Base-by-base conservation (phyloP, 169 alveolate species). In the Eimeria praecox region DNA sequence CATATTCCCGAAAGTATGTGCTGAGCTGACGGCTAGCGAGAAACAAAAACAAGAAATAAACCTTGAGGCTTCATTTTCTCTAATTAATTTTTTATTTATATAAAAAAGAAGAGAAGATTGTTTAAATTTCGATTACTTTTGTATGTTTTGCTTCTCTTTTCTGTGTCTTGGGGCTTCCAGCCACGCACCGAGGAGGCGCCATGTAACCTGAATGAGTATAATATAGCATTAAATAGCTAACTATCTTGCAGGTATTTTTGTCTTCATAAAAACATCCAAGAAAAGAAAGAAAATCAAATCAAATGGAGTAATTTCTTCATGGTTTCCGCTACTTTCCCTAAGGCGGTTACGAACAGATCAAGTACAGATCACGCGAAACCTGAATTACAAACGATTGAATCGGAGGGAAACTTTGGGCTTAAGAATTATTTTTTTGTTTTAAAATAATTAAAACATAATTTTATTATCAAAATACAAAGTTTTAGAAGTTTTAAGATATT, bases 131-230 rank as follows among this genome's bases (percentile, higher is more conserved):
- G 12, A 12, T 49, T 49, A 16, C 66, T 56, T 14, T 56, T 56
- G 8, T 16, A 56, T 56, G n/a, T 2, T 56, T 56, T 56, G 10
- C 66, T 56, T 18, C 27, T 56, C 66, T 8, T 16, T 56, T 56
- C 80, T 10, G 40, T 35, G 80, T 18, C 80, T 69, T 35, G 80
- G 80, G 80, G 80, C 80, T 69, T 69, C 27, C 80, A 14, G 80
- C 80, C 30, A 35, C 44, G 80, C 80, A 69, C 80, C 80, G 80
- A 35, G 46, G 42, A 18, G 66, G 20, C 3, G 30, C 40, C 46
- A 40, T 69, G 46, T 1, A 1, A 35, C 6, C 6, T 12, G 46
- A 69, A 69, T 1, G 80, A 69, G 44, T 38, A 44, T n/a, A 69
- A 69, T 30, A 40, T 69, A n/a, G 80, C 42, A 0, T 9, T 12